phyloP scores from a whole-genome alignment of 1,139 yeast genomes.

The Debaryomyces sp. region DNA sequence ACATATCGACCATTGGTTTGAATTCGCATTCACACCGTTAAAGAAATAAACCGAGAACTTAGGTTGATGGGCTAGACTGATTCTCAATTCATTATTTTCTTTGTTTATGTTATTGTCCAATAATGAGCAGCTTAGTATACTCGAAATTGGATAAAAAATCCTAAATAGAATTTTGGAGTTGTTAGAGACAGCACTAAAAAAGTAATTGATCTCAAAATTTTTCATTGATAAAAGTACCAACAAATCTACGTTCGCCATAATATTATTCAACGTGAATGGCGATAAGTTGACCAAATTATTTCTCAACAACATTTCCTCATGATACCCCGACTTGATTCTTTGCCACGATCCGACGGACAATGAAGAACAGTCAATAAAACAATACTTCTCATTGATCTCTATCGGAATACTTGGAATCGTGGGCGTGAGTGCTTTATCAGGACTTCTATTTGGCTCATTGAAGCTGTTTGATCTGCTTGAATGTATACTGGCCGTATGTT shows the following conservation, averaged over 20 bases:
- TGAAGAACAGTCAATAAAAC: conserved; percentile 66
- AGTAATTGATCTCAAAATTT: conserved; percentile 71
- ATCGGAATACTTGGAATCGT: conserved; percentile 41
- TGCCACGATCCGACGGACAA: conserved; percentile 81
- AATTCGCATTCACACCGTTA: conserved; percentile 49
- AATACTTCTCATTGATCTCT: conserved; percentile 65
- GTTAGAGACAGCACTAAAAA: conserved; percentile 69
- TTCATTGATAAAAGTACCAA: conserved; percentile 68
- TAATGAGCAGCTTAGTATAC: conserved; percentile 49
- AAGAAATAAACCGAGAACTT: conserved; percentile 75
- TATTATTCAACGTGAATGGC: conserved; percentile 61
- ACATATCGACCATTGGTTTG: conserved; percentile 80
- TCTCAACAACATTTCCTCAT: conserved; percentile 42
- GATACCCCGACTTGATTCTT: conserved; percentile 65
- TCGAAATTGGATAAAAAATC: conserved; percentile 63
- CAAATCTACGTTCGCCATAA: conserved; percentile 69
- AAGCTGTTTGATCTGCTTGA: conserved; percentile 26
- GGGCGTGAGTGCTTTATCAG: conserved; percentile 7
- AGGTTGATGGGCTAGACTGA: conserved; percentile 61
- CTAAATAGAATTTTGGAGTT: conserved; percentile 68
- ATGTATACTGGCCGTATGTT: conserved; percentile 14
- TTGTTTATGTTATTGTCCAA: conserved; percentile 49
- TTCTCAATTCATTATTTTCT: conserved; percentile 52
- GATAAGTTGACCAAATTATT: conserved; percentile 59
- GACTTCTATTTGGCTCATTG: conserved; percentile 11